These are phyloP conservation scores for Fraxinus angustifolia DNA, from an alignment of 305 asterid genomes.

Conservation along the genomic window DNA sequence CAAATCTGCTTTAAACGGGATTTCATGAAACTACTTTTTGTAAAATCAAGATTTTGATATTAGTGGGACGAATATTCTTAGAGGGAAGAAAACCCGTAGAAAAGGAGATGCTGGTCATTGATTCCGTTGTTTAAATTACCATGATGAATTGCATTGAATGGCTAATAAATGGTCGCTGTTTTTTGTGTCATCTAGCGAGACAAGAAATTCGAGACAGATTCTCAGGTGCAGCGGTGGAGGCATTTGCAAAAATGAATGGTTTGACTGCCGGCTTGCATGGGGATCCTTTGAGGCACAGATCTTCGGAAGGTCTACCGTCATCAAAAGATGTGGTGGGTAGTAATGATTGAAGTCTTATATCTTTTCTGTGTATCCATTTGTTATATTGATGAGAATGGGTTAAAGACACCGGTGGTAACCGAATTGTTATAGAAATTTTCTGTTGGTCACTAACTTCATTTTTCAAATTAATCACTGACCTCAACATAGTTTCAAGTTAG, in stretches of 20 bases:
- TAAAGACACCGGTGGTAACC: background rate
- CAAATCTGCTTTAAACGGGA: background rate
- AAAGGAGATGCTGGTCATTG: background rate
- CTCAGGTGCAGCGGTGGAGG: conserved; percentile 66
- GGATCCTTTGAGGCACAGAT: conserved; percentile 53
- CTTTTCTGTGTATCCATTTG: background rate
- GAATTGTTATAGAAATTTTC: background rate
- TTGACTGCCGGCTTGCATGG: conserved; percentile 59
- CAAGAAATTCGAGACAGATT: conserved; percentile 62
- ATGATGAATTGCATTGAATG: background rate
- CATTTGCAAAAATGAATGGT: conserved; percentile 55
- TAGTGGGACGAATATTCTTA: background rate
- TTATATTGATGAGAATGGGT: background rate
- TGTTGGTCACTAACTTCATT: background rate
- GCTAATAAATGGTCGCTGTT: background rate
- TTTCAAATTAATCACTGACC: background rate
- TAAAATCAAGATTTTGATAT: background rate
- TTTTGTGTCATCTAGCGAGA: conserved; percentile 39
- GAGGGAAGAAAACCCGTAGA: background rate
- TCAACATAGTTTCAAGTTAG: background rate
- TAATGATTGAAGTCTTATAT: background rate
- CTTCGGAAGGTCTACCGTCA: conserved; percentile 54
- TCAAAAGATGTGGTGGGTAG: conserved; percentile 74
- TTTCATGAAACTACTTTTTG: background rate
- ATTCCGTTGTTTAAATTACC: background rate